Conservation (phyloP, 2,329 filamentous ascomycete species). For the Byssochlamys sp. region DNA sequence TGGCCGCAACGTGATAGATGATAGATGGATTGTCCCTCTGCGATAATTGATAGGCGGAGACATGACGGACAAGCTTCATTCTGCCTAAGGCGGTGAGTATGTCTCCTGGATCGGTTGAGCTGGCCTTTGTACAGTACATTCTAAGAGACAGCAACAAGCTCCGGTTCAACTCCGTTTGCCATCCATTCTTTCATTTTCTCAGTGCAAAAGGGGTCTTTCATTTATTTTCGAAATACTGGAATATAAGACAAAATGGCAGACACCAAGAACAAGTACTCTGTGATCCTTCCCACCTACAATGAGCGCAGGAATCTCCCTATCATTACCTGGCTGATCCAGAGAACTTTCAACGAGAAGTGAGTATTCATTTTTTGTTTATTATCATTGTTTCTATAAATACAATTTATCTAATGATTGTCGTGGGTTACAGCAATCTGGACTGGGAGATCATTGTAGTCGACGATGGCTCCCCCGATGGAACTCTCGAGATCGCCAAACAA, state of each 20-base stretch:
- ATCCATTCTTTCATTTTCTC: neutral
- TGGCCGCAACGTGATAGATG: neutral
- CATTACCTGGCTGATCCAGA: constrained; percentile 85
- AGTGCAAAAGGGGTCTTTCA: neutral
- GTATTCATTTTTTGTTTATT: constrained; percentile 17
- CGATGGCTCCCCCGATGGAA: constrained; percentile 93
- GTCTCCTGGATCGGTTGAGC: constrained; percentile 18
- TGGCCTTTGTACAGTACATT: constrained; percentile 13
- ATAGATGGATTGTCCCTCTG: neutral
- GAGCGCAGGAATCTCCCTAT: constrained; percentile 95
- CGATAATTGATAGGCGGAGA: constrained; percentile 15
- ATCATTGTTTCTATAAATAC: neutral
- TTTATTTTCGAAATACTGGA: neutral
- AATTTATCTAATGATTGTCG: constrained; percentile 1
- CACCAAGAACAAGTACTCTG: constrained; percentile 73
- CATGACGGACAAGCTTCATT: constrained; percentile 7
- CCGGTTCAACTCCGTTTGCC: constrained; percentile 1
- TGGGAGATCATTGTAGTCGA: constrained; percentile 98
- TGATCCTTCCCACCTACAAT: constrained; percentile 97
- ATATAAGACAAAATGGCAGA: constrained; percentile 22
- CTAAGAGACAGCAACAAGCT: constrained; percentile 14
- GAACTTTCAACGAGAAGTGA: constrained; percentile 81
- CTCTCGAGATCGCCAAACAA: constrained; percentile 79
- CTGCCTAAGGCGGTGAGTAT: constrained; percentile 19
- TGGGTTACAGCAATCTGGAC: constrained; percentile 64